Evolutionary conservation across 139 green algal species (phyloP).

Genomic region (Trebouxia sp.): DNA sequence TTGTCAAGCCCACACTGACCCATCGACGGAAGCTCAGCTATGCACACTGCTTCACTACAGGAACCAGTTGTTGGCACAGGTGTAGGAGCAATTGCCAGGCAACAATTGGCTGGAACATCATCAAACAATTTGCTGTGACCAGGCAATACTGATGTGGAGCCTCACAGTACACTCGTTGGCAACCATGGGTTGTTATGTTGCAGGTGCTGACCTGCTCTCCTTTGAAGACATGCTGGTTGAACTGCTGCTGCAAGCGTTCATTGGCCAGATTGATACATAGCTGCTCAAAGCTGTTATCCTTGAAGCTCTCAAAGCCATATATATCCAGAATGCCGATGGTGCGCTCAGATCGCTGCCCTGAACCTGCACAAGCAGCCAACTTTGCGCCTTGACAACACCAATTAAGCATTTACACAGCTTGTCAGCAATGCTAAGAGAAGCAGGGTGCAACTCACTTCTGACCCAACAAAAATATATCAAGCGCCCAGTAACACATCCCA

Average conservation of each 20-base stretch:
- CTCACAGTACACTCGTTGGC: too few species aligned
- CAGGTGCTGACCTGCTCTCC: conserved; percentile 71
- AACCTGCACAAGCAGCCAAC: conserved; percentile 15
- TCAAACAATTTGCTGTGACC: neutral
- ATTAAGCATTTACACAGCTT: neutral
- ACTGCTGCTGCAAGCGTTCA: conserved; percentile 98
- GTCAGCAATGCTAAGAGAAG: neutral
- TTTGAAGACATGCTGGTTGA: conserved; percentile 93
- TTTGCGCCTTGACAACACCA: neutral
- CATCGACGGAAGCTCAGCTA: neutral
- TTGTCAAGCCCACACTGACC: too few species aligned
- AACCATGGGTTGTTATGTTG: neutral
- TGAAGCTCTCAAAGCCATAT: conserved; percentile 93
- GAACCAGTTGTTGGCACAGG: neutral
- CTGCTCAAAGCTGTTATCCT: conserved; percentile 91
- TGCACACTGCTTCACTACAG: neutral
- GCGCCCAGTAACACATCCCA: too few species aligned
- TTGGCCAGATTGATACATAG: conserved; percentile 99
- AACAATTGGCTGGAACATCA: neutral
- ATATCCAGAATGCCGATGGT: conserved; percentile 90
- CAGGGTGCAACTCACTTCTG: too few species aligned
- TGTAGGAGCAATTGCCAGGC: too few species aligned
- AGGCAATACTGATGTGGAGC: too few species aligned
- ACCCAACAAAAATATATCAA: too few species aligned
- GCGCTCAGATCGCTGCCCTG: conserved; percentile 23